These are phyloP conservation scores for Calendula officinalis DNA, from an alignment of 129 eudicot genomes.

Conservation along the genomic window DNA sequence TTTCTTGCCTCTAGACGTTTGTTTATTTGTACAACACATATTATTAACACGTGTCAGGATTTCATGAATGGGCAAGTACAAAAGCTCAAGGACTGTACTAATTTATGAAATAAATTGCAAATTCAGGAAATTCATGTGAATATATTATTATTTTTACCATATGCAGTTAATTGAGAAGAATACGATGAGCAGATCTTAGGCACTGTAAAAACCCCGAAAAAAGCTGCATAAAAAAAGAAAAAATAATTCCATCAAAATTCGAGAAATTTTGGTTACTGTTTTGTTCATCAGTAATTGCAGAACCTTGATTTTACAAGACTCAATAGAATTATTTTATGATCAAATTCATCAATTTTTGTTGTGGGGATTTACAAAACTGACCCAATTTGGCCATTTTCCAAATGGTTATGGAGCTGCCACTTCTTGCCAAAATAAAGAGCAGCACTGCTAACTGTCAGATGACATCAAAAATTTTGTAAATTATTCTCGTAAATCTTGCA, in stretches of 20 bases:
- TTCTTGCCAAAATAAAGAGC: slow-evolving; percentile 86
- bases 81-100: slow-evolving; percentile 16
- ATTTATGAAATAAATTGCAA: slow-evolving; percentile 26
- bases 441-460: slow-evolving; percentile 79
- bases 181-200: slow-evolving; percentile 91
- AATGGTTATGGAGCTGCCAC: slow-evolving; percentile 92
- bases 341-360: slow-evolving; percentile 9
- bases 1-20: slow-evolving; percentile 10
- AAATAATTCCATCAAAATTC: slow-evolving; percentile 18
- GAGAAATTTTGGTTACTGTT: slow-evolving; percentile 10
- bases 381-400: slow-evolving; percentile 95
- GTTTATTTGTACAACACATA: slow-evolving; percentile 8
- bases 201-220: slow-evolving; percentile 80
- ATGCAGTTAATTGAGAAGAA: slow-evolving; percentile 68
- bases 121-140: slow-evolving; percentile 26
- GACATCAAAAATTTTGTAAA: slow-evolving; percentile 20
- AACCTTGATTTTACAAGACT: slow-evolving; percentile 18
- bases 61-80: slow-evolving; percentile 24
- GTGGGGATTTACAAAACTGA: slow-evolving; percentile 35
- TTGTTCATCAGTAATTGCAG: slow-evolving; percentile 11
- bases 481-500: slow-evolving; percentile 28
- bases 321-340: slow-evolving; percentile 11
- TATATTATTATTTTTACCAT: slow-evolving; percentile 42
- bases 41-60: slow-evolving; percentile 18
- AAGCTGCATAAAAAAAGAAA: slow-evolving; percentile 46